These are phyloP conservation scores for Huntiella omanensis DNA, from an alignment of 2,329 filamentous ascomycete species.

Conservation along the genomic window DNA sequence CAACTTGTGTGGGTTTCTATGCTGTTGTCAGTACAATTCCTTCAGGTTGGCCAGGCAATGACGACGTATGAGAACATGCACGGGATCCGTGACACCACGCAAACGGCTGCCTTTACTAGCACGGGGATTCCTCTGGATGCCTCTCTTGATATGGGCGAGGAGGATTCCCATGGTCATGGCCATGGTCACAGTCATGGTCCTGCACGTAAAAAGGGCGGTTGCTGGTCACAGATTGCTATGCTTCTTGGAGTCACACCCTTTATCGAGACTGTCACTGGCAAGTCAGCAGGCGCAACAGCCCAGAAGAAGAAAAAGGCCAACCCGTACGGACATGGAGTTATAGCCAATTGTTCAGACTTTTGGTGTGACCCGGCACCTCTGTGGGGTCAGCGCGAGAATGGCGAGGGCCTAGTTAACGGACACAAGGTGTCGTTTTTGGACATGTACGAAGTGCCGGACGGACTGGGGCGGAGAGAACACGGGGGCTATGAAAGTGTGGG, in stretches of 20 bases:
- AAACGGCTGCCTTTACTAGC: conserved; percentile 60
- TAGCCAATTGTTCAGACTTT: conserved; percentile 91
- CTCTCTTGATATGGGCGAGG: conserved; percentile 27
- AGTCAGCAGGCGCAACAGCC: conserved; percentile 24
- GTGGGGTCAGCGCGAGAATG: conserved; percentile 56
- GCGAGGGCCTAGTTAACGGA: conserved; percentile 59
- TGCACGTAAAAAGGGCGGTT: conserved; percentile 37
- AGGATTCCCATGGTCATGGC: conserved; percentile 20
- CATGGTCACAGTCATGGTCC: conserved; percentile 25
- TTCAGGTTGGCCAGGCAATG: conserved; percentile 80
- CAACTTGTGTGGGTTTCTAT: conserved; percentile 96
- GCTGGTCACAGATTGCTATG: conserved; percentile 61
- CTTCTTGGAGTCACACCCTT: conserved; percentile 86
- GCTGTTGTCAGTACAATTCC: conserved; percentile 81
- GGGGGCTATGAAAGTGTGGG: conserved; percentile 46
- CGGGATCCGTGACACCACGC: conserved; percentile 44
- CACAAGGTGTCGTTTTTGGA: conserved; percentile 67
- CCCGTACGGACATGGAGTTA: conserved; percentile 63
- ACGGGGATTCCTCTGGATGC: conserved; percentile 56
- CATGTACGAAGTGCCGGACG: conserved; percentile 69
- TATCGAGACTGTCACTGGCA: conserved; percentile 74
- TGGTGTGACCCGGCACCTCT: conserved; percentile 80
- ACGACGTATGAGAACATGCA: conserved; percentile 97
- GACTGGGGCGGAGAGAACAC: conserved; percentile 27
- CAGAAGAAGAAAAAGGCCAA: conserved; percentile 45